phyloP scores from a whole-genome alignment of 257 asterid genomes.

The Echium plantagineum region DNA sequence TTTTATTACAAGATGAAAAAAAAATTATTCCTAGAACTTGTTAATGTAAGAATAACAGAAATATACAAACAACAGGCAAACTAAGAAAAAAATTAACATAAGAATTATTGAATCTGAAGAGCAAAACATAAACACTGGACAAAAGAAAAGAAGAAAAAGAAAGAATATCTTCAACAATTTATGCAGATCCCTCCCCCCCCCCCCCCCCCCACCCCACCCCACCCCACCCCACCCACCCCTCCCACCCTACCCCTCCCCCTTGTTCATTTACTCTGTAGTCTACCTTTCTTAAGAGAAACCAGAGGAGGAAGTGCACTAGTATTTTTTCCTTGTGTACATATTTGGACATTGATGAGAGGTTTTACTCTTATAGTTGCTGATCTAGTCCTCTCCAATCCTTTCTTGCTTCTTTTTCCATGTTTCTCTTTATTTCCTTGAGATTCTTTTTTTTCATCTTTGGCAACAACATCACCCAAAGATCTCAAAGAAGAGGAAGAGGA shows the following conservation, averaged over 20 bases:
- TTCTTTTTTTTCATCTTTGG: slow-evolving; percentile 22
- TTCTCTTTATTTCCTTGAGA: slow-evolving; percentile 25
- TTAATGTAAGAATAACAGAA: no score
- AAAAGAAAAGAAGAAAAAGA: not conserved
- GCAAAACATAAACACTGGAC: not conserved
- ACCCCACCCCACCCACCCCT: not conserved
- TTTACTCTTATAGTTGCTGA: slow-evolving; percentile 43
- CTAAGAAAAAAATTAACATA: not conserved
- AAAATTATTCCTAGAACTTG: no score
- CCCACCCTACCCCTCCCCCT: not conserved
- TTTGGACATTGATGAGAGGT: slow-evolving; percentile 64
- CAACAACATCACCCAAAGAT: slow-evolving; percentile 14
- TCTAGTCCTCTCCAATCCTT: slow-evolving; percentile 61
- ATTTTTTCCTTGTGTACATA: slow-evolving; percentile 44
- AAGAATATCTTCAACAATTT: slow-evolving; percentile 4
- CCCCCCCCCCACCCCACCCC: not conserved
- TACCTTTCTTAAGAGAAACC: slow-evolving; percentile 43
- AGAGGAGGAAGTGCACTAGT: slow-evolving; percentile 37
- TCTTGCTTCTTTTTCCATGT: slow-evolving; percentile 38
- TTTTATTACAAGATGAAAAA: no score
- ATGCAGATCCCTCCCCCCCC: slow-evolving; percentile 12
- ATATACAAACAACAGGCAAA: not conserved
- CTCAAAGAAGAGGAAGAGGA: slow-evolving; percentile 31
- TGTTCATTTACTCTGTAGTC: not conserved
- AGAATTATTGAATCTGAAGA: not conserved